Evolutionary conservation across 208 protist species (phyloP).

Genomic region (Trypanosoma boissoni): DNA sequence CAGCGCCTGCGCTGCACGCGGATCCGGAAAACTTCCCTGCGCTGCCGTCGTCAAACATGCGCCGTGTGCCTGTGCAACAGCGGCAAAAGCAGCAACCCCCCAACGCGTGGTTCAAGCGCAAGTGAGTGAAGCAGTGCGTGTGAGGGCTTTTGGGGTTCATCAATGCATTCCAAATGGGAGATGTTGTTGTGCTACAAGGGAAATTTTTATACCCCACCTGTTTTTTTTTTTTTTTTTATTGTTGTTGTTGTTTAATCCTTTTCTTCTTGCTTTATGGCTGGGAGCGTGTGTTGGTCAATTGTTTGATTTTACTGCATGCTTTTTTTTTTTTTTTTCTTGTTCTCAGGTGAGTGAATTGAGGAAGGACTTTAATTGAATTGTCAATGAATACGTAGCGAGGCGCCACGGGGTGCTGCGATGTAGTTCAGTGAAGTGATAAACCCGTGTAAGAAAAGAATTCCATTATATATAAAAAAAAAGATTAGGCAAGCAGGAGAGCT

Average conservation of each 20-base stretch:
- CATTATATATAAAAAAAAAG: no score
- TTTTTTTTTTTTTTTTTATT: no score
- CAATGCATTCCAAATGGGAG: background rate
- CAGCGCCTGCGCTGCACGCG: conserved; percentile 14
- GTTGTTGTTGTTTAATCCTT: no score
- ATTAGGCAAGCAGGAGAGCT: no score
- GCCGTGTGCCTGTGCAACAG: conserved; percentile 16
- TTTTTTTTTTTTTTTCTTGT: conserved; percentile 12
- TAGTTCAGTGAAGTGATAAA: no score
- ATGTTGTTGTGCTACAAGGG: no score
- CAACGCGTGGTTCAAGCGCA: conserved; percentile 11
- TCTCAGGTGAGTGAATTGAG: background rate
- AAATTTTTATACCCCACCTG: no score
- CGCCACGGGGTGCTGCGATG: no score
- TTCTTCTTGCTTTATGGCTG: no score
- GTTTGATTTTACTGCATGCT: conserved; percentile 3
- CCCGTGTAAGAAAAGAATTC: no score
- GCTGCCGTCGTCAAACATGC: conserved; percentile 25
- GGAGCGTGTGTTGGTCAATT: no score
- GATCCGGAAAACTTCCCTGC: conserved; percentile 48
- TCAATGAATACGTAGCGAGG: no score
- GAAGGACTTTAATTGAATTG: background rate
- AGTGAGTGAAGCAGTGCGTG: background rate
- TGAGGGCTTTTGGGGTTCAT: background rate
- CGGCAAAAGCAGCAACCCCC: conserved; percentile 10